Percentiles rank a stretch among this genome's conserved stretches.
Evolutionary conservation across 139 green algal species (phyloP).

Genomic region (Volvox africanus): DNA sequence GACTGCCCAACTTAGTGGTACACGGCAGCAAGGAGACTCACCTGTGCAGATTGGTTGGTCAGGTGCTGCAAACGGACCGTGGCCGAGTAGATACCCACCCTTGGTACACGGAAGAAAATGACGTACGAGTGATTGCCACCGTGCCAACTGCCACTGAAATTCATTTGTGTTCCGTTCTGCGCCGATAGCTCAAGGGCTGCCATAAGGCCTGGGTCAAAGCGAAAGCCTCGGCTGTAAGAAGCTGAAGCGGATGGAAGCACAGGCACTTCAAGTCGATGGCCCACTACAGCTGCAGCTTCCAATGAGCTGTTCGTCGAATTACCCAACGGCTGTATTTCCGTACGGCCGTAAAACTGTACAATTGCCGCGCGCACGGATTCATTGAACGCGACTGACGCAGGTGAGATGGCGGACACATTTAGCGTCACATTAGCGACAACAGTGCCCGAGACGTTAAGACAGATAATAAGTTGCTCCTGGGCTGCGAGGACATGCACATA

Average conservation of each 20-base stretch:
- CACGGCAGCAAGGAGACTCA: neutral
- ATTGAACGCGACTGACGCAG: neutral
- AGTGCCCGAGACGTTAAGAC: neutral
- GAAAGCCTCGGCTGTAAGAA: neutral
- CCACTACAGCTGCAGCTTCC: neutral
- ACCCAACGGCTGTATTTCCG: neutral
- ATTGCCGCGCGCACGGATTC: neutral
- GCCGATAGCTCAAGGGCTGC: neutral
- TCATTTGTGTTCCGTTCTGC: neutral
- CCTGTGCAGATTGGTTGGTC: neutral
- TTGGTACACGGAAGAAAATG: neutral
- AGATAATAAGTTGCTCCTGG: constrained; percentile 5
- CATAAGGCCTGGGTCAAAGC: constrained; percentile 8
- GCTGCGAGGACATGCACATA: constrained; percentile 19
- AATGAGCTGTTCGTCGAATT: neutral
- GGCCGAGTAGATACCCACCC: neutral
- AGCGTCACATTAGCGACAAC: neutral
- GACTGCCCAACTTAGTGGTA: too few species aligned
- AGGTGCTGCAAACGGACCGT: neutral
- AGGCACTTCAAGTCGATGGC: neutral
- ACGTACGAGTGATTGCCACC: constrained; percentile 5
- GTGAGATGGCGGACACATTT: neutral
- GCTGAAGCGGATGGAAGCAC: neutral
- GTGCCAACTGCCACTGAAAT: constrained; percentile 31
- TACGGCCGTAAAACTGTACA: constrained; percentile 29